Base-by-base conservation (phyloP, 352 stramenopile genomes). In the Phytopythium delawarense region DNA sequence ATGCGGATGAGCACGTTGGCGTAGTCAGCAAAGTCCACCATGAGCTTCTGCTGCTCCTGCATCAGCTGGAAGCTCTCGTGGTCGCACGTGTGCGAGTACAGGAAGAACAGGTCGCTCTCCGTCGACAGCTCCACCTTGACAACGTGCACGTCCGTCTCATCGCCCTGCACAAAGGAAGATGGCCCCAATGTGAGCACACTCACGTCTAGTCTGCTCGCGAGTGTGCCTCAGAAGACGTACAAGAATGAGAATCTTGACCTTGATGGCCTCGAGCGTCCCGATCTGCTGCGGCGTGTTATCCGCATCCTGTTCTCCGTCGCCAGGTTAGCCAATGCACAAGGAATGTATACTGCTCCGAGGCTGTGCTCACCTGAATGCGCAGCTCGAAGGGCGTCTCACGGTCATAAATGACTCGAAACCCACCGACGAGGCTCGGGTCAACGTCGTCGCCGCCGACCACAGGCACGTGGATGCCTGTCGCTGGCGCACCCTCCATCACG, bases 21-120 rank as follows among this genome's bases (percentile, higher is more conserved):
- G 70, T 98, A 98, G 68, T 98, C 92, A 15, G 81, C 74, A 64
- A 98, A 98, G 53, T 98, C 93, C 52, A 98, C 91, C 89, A 98
- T 98, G 49, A 98, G 87, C 63, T 98, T 97, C 63, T 98, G 93
- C 67, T 98, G 87, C 59, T 98, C 91, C 64, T 98, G 92, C 78
- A 98, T 96, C 12, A 84, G 70, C 49, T 88, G 79, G 63, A 98
- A 98, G 16, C 75, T 88, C 40, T 91, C 75, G 51, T 80, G 69
- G 68, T 98, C 89, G 61, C 91, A 95, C 5, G 80, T 83, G 75
- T 98, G 92, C 35, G 76, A 81, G 65, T 98, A 98, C 60, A 98
- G 78, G 64, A 98, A 98, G 65, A 98, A 98, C 20, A 98, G 62
- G 63, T 98, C 94, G 53, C 82, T 92, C 59, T 98, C 94, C 46